A percentile compares a stretch with the other conserved stretches of the same genome.
Evolutionary conservation across 306 rosid genomes (phyloP).

Genomic region (Castanea sativa): DNA sequence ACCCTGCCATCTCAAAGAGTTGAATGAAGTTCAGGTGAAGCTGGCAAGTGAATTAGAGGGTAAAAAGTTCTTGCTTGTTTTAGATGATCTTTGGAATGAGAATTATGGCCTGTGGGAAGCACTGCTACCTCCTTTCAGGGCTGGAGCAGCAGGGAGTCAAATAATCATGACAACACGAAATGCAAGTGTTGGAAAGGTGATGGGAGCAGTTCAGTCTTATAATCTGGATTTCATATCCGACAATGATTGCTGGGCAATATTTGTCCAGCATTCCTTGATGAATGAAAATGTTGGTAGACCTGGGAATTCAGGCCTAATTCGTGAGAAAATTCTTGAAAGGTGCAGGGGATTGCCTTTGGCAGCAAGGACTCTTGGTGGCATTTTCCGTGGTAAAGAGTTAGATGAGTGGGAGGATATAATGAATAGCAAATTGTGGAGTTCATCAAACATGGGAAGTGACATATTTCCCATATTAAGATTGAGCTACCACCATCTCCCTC

Average conservation of each 20-base stretch:
- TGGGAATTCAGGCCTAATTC: not conserved
- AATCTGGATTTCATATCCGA: not conserved
- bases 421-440: not conserved
- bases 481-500: constrained; percentile 2
- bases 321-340: not conserved
- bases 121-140: not conserved
- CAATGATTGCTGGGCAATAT: constrained; percentile 4
- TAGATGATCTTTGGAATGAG: not conserved
- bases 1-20: not conserved
- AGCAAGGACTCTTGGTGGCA: not conserved
- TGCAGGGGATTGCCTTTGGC: not conserved
- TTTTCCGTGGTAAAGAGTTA: not conserved
- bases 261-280: constrained; percentile 8
- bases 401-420: not conserved
- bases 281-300: not conserved
- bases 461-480: not conserved
- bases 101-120: not conserved
- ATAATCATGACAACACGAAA: constrained; percentile 1
- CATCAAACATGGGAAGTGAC: not conserved
- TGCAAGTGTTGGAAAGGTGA: not conserved
- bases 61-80: not conserved
- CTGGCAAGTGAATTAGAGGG: not conserved
- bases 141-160: constrained; percentile 7
- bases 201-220: constrained; percentile 1
- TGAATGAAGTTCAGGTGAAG: not conserved